Evolutionary conservation across 257 asterid genomes (phyloP).

Genomic region (Rehmannia glutinosa): DNA sequence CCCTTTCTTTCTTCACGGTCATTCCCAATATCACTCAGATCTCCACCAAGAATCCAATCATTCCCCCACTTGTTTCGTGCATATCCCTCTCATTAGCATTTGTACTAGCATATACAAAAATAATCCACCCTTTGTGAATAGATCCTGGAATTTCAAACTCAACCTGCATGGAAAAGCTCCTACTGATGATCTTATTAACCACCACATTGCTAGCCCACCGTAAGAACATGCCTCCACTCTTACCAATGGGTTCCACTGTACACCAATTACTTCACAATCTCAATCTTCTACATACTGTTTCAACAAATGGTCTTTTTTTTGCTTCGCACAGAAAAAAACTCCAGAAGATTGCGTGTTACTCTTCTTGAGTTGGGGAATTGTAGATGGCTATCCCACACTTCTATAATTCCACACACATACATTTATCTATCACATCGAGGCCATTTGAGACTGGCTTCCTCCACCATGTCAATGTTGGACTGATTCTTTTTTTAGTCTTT

Average conservation of each 20-base stretch:
- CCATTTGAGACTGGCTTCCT: background rate
- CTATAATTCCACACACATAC: background rate
- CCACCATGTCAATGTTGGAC: background rate
- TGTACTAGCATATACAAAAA: too few relatives aligned
- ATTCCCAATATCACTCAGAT: background rate
- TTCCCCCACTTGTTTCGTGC: background rate
- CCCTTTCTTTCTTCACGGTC: background rate
- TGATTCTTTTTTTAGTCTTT: too few relatives aligned
- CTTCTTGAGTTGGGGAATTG: background rate
- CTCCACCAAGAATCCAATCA: background rate
- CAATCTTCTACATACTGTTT: background rate
- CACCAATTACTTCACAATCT: background rate
- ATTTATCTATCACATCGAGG: background rate
- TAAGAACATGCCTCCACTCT: background rate
- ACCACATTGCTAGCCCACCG: background rate
- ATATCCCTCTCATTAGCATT: too few relatives aligned
- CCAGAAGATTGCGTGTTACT: background rate
- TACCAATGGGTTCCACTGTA: background rate
- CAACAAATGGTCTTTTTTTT: too few relatives aligned
- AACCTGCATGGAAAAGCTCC: too few relatives aligned
- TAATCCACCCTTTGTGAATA: background rate
- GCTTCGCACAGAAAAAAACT: background rate
- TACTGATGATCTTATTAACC: background rate
- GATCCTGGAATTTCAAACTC: too few relatives aligned
- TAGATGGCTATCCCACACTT: background rate